Base-by-base conservation (phyloP, 139 green algal genomes). In the Edaphochlamys debaryana region DNA sequence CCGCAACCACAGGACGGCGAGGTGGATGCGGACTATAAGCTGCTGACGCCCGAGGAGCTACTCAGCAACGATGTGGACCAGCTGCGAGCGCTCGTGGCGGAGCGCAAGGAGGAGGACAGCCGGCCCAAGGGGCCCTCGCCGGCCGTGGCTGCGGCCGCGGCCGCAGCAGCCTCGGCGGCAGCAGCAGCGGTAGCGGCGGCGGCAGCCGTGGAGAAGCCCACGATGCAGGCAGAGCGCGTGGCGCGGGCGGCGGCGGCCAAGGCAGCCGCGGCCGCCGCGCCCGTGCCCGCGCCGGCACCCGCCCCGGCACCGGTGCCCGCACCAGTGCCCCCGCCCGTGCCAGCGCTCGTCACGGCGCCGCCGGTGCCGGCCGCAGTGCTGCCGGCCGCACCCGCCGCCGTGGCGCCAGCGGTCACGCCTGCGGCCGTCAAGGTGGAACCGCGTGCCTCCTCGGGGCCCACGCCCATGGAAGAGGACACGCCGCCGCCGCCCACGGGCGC, bases 11-110 rank as follows among this genome's bases (percentile, higher is more conserved):
- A 95, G 93, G 93, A 95, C 71, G 94, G 89, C 3, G 92, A 95
- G 27, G 78, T 98, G 3, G 94, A 97, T 20, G 95, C 90, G 1
- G 94, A 99, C 69, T 99, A 98, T 84, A 87, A 92, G 11, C 79
- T 96, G n/a, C 89, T 99, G 20, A 90, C 88, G 1, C 91, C 96
- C 4, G 67, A 90, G 42, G 97, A 99, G 80, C 90, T 99, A 32
- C 87, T 99, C 9, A 96, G 94, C 2, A 97, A 97, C 66, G 90
- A 97, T 81, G 79, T 98, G 19, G 92, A 95, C 29, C 94, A 98
- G 71, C 91, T 99, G 76, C 93, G 93, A 45, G 41, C 84, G 62
- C 69, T 93, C 25, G 90, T 96, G n/a, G 54, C 70, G 19, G 86
- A 94, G 52, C 88, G 90, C 36, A 87, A 82, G 54, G 89, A 94